These are phyloP conservation scores for Dendrobium huoshanense DNA, from an alignment of 106 monocot species.

Conservation along the genomic window DNA sequence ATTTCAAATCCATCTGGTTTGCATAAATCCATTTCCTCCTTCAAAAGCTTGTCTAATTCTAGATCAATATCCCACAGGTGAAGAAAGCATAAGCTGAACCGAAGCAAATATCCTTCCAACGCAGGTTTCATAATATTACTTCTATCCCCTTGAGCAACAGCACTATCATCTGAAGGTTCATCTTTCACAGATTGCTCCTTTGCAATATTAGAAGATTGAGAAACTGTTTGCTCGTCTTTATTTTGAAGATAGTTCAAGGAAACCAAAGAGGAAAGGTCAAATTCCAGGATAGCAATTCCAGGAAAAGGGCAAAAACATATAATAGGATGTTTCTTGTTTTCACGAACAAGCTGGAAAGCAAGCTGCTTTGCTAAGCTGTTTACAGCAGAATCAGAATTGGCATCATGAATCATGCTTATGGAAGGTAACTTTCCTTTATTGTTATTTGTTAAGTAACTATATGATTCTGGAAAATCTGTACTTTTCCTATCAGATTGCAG, in stretches of 20 bases:
- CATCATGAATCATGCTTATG: conserved; percentile 16
- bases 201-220: conserved; percentile 12
- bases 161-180: conserved; percentile 14
- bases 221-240: conserved; percentile 14
- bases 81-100: conserved; percentile 79
- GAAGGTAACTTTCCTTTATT: conserved; percentile 28
- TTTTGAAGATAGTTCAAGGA: conserved; percentile 12
- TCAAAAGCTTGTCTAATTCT: conserved; percentile 71
- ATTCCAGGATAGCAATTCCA: conserved; percentile 65
- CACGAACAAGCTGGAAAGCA: conserved; percentile 7
- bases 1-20: conserved; percentile 64
- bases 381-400: conserved; percentile 23
- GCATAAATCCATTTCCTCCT: conserved; percentile 64
- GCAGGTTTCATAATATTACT: conserved; percentile 26
- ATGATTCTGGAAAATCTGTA: conserved; percentile 15
- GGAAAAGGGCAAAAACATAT: conserved; percentile 78
- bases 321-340: conserved; percentile 43
- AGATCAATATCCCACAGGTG: conserved; percentile 88
- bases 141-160: conserved; percentile 20
- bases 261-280: conserved; percentile 73
- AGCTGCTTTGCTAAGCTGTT: conserved; percentile 20
- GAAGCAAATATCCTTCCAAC: conserved; percentile 55
- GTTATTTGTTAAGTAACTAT: conserved; percentile 8
- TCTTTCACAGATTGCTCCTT: conserved; percentile 11
- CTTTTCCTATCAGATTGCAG: conserved; percentile 12